phyloP scores from a whole-genome alignment of 1,284 basidiomycete species.

The Amylostereum chailletii region DNA sequence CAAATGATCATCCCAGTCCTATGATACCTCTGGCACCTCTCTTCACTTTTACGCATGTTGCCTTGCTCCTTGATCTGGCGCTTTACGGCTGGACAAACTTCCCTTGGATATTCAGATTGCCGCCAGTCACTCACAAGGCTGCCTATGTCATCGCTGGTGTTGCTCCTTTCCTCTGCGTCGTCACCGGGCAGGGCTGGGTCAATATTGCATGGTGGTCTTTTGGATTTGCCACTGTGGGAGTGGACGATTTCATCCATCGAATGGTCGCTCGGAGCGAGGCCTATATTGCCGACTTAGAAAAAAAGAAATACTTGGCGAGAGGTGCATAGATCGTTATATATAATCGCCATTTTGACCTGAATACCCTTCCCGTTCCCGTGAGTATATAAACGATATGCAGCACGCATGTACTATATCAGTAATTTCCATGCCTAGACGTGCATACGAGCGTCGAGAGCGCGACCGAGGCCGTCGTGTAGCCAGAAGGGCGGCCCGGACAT shows the following conservation, averaged over 20 bases:
- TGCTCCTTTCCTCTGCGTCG: constrained; percentile 36
- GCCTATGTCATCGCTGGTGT: constrained; percentile 36
- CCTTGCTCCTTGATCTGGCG: constrained; percentile 27
- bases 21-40: constrained; percentile 6
- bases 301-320: constrained; percentile 42
- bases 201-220: constrained; percentile 43
- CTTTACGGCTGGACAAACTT: constrained; percentile 7
- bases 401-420: too few species aligned
- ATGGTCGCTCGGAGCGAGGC: constrained; percentile 34
- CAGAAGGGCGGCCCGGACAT: neutral
- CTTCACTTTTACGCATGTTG: constrained; percentile 23
- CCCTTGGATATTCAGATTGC: neutral
- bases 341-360: neutral
- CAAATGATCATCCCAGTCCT: constrained; percentile 3
- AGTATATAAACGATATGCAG: too few species aligned
- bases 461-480: too few species aligned
- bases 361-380: too few species aligned
- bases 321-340: constrained; percentile 31
- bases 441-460: too few species aligned
- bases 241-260: constrained; percentile 32
- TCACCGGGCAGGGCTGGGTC: constrained; percentile 39
- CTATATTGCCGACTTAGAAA: constrained; percentile 40
- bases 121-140: constrained; percentile 32
- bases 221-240: constrained; percentile 29
- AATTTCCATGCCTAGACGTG: too few species aligned